Evolutionary conservation across 148 eudicot species (phyloP).

Genomic region (Simmondsia chinensis): DNA sequence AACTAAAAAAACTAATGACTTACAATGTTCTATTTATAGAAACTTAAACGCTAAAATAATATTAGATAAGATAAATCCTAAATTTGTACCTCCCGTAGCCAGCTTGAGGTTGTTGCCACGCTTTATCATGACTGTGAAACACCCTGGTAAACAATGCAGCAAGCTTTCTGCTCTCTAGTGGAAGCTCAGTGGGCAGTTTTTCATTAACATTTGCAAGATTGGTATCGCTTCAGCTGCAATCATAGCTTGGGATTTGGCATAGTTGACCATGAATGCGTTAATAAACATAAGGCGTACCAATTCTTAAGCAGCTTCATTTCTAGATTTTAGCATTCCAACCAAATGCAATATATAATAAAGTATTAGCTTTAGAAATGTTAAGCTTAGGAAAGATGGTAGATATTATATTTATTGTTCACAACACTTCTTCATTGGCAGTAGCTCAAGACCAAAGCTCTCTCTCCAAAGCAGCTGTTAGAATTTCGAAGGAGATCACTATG

Average conservation of each 20-base stretch:
- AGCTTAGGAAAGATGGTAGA: slow-evolving; percentile 68
- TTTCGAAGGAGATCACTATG: not conserved
- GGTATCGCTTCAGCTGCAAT: slow-evolving; percentile 86
- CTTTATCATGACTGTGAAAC: slow-evolving; percentile 63
- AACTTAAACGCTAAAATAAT: too few relatives aligned
- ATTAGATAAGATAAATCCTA: too few relatives aligned
- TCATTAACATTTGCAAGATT: slow-evolving; percentile 62
- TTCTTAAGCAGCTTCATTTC: slow-evolving; percentile 69
- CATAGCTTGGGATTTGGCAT: slow-evolving; percentile 72
- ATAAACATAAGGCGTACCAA: slow-evolving; percentile 49
- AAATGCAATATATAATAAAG: slow-evolving; percentile 75
- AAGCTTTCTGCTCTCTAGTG: slow-evolving; percentile 71
- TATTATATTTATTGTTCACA: slow-evolving; percentile 55
- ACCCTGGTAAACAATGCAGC: slow-evolving; percentile 74
- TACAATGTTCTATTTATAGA: slow-evolving; percentile 19
- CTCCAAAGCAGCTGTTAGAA: slow-evolving; percentile 65
- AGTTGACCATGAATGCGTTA: slow-evolving; percentile 67
- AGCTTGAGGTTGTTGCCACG: slow-evolving; percentile 68
- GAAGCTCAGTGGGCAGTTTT: slow-evolving; percentile 73
- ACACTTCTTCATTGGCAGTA: slow-evolving; percentile 56
- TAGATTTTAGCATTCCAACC: slow-evolving; percentile 61
- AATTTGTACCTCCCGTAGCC: slow-evolving; percentile 61
- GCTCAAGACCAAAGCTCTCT: slow-evolving; percentile 61
- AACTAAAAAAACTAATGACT: too few relatives aligned
- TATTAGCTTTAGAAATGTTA: slow-evolving; percentile 67